Base-by-base conservation (phyloP, 2,329 filamentous ascomycete genomes). In the Cadophora gregata region DNA sequence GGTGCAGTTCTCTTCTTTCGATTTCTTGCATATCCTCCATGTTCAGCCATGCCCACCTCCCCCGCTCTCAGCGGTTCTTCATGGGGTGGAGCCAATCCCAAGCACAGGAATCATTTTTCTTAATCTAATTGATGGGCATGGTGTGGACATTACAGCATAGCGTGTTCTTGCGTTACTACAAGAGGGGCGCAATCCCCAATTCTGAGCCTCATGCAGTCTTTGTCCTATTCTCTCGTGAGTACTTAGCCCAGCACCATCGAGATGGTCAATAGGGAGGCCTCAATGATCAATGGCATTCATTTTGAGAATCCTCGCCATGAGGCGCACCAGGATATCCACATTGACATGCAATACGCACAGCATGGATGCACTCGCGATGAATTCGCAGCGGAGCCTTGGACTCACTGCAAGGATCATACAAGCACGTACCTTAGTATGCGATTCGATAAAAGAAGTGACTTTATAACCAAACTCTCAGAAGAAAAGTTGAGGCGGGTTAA, bases 261-360 rank as follows among this genome's bases (percentile, higher is more conserved):
- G 1, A 61, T 48, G 59, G 19, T 10, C 19, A 21, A 48, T 21
- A 6, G 25, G n/a, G 50, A 27, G 21, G 36, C 19, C 7, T 25
- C 36, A 1, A n/a, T 16, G 29, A 58, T 36, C 33, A 58, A 36
- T 61, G 42, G 14, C 29, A 50, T 59, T 50, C 19, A 21, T n/a
- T 65, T 56, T 19, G 21, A 48, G 6, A 36, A 50, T n/a, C 48
- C 36, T 50, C 24, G 9, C 5, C 59, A 63, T 38, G n/a, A 47
- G 12, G 59, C 42, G n/a, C 48, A 59, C 45, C 45, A 68, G 36
- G 63, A 68, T 66, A 63, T 68, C n/a, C 29, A 45, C 12, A 64
- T 65, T 50, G 66, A 68, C 21, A 61, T 66, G 53, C 63, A 68
- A 31, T 65, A 65, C 29, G 63, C 63, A 5, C 48, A 63, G 56